Percentiles rank a stretch among this genome's conserved stretches.
Evolutionary conservation across 164 flowering plant species (phyloP).

Genomic region (Euptelea pleiosperma): DNA sequence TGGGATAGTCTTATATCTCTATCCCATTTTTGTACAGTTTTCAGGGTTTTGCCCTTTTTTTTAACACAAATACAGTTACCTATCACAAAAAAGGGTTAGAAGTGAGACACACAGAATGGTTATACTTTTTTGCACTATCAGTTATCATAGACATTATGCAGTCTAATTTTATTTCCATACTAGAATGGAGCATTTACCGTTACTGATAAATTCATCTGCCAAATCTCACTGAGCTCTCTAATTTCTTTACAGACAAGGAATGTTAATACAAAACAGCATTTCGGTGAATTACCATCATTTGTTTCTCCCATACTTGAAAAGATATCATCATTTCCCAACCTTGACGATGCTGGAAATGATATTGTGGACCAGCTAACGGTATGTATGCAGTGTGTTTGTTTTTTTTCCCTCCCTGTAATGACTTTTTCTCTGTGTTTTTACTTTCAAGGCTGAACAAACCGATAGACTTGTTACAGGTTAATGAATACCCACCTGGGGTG

Average conservation of each 20-base stretch:
- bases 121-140: too few species aligned
- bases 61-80: too few species aligned
- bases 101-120: too few species aligned
- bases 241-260: slow-evolving; percentile 64
- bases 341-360: slow-evolving; percentile 23
- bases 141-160: too few species aligned
- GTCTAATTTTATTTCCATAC: too few species aligned
- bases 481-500: slow-evolving; percentile 89
- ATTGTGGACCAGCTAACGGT: slow-evolving; percentile 84
- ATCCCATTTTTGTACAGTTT: too few species aligned
- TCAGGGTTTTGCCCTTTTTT: too few species aligned
- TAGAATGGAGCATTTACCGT: too few species aligned
- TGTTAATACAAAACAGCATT: slow-evolving; percentile 51
- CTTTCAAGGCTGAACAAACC: background rate
- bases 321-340: slow-evolving; percentile 37
- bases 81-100: too few species aligned
- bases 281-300: slow-evolving; percentile 88
- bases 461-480: slow-evolving; percentile 53
- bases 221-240: slow-evolving; percentile 2
- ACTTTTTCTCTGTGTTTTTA: background rate
- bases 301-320: slow-evolving; percentile 51
- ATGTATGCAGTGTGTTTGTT: slow-evolving; percentile 13
- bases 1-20: too few species aligned
- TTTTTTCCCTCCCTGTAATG: background rate
- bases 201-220: background rate